A percentile compares a stretch with the other conserved stretches of the same genome.
Conservation (phyloP, 2,329 filamentous ascomycete genomes). For the Hymenoscyphus occultus region DNA sequence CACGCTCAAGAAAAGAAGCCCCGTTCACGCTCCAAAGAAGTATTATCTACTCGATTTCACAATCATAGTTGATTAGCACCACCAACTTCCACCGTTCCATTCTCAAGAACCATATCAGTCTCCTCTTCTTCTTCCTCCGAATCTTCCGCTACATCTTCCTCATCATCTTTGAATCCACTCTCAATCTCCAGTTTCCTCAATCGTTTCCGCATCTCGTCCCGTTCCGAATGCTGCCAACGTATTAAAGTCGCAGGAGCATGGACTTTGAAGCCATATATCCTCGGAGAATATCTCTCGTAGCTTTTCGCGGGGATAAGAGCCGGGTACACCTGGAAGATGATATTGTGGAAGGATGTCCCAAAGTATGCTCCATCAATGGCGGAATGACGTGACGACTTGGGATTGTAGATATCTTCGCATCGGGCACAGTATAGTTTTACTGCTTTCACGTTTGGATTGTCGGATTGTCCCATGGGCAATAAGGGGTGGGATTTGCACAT, state of each 20-base stretch:
- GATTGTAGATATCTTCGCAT: conserved; percentile 98
- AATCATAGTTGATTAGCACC: conserved; percentile 13
- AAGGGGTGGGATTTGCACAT: conserved; percentile 92
- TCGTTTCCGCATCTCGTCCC: conserved; percentile 78
- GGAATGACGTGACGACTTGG: conserved; percentile 93
- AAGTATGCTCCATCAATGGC: conserved; percentile 98
- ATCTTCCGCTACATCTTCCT: conserved; percentile 60
- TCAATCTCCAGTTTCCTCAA: conserved; percentile 71
- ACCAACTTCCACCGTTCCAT: conserved; percentile 25
- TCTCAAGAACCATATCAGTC: conserved; percentile 30
- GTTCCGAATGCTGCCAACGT: conserved; percentile 82
- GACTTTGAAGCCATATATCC: conserved; percentile 93
- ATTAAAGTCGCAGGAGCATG: conserved; percentile 84
- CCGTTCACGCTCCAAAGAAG: neutral
- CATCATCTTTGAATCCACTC: conserved; percentile 72
- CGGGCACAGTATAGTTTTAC: conserved; percentile 97
- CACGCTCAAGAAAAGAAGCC: conserved; percentile 1
- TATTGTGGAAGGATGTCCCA: conserved; percentile 96
- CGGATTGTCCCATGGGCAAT: conserved; percentile 90
- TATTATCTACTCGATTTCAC: conserved; percentile 16
- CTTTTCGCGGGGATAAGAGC: conserved; percentile 84
- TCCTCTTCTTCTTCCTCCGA: conserved; percentile 47
- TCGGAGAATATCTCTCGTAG: conserved; percentile 79
- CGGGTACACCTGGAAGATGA: conserved; percentile 97
- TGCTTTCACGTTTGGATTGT: conserved; percentile 80